These are phyloP conservation scores for Fraxinus americana DNA, from an alignment of 257 asterid species.

Conservation along the genomic window DNA sequence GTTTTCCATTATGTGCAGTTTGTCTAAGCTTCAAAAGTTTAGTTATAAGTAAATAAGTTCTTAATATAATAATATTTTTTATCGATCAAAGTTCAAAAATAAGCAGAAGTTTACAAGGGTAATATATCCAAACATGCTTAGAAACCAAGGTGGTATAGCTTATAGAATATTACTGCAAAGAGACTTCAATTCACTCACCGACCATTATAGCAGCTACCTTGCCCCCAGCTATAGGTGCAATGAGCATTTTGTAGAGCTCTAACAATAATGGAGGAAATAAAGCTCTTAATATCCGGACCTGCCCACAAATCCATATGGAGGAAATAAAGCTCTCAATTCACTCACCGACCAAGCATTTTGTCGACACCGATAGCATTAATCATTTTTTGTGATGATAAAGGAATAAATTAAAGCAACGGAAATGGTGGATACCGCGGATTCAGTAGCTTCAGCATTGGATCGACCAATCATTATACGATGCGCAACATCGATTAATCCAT, in stretches of 20 bases:
- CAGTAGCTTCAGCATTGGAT: constrained; percentile 68
- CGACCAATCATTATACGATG: constrained; percentile 70
- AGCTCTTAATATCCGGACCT: constrained; percentile 67
- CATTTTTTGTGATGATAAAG: neutral
- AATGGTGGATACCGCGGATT: constrained; percentile 52
- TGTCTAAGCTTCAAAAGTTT: neutral
- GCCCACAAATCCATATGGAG: constrained; percentile 9
- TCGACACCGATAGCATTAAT: neutral
- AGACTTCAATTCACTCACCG: constrained; percentile 49
- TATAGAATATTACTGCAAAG: neutral
- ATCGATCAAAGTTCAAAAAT: no score
- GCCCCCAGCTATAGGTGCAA: constrained; percentile 75
- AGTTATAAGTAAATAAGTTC: neutral
- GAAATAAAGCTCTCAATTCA: no score
- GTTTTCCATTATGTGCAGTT: neutral
- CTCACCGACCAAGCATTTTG: no score
- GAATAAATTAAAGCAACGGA: neutral
- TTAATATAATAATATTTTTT: no score
- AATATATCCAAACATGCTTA: neutral
- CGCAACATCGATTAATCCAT: constrained; percentile 79
- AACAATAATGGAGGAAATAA: constrained; percentile 69
- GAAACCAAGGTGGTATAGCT: neutral
- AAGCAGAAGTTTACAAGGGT: neutral
- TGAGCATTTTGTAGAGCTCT: constrained; percentile 63
- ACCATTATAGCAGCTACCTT: constrained; percentile 76